These are phyloP conservation scores for Selenicereus undatus DNA, from an alignment of 148 eudicot genomes.

Conservation along the genomic window DNA sequence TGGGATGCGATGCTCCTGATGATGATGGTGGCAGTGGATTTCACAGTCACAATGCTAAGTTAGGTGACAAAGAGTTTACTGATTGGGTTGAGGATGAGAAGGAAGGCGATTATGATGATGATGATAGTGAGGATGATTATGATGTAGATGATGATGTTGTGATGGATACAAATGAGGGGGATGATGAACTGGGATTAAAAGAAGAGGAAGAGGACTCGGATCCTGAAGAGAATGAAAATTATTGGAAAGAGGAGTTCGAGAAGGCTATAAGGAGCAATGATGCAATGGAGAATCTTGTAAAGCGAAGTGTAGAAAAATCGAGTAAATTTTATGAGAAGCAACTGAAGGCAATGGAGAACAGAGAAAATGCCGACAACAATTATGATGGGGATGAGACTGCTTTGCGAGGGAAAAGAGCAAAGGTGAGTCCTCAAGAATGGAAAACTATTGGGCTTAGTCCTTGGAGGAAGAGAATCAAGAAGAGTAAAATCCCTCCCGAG, in stretches of 20 bases:
- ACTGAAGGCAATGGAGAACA: constrained; percentile 34
- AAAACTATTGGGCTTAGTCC: constrained; percentile 59
- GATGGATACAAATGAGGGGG: constrained; percentile 40
- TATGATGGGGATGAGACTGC: constrained; percentile 26
- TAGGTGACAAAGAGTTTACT: constrained; percentile 38
- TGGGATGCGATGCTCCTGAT: constrained; percentile 97
- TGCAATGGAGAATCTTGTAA: constrained; percentile 73
- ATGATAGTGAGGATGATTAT: constrained; percentile 23
- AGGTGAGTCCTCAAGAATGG: constrained; percentile 74
- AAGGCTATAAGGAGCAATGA: constrained; percentile 69
- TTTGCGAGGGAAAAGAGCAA: constrained; percentile 46
- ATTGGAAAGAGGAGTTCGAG: constrained; percentile 79
- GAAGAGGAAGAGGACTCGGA: constrained; percentile 53
- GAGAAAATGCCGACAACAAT: constrained; percentile 7
- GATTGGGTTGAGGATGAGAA: constrained; percentile 71
- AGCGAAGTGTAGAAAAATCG: constrained; percentile 39
- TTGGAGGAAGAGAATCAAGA: constrained; percentile 59
- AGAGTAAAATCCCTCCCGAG: constrained; percentile 84
- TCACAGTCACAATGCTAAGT: background rate
- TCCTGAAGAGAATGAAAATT: constrained; percentile 56
- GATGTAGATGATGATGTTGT: constrained; percentile 36
- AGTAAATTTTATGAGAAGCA: constrained; percentile 47
- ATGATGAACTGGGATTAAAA: constrained; percentile 40
- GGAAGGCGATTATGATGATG: constrained; percentile 34
- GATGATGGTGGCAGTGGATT: constrained; percentile 35